Conservation (phyloP, 2,329 filamentous ascomycete species). For the Ascochyta rabiei region DNA sequence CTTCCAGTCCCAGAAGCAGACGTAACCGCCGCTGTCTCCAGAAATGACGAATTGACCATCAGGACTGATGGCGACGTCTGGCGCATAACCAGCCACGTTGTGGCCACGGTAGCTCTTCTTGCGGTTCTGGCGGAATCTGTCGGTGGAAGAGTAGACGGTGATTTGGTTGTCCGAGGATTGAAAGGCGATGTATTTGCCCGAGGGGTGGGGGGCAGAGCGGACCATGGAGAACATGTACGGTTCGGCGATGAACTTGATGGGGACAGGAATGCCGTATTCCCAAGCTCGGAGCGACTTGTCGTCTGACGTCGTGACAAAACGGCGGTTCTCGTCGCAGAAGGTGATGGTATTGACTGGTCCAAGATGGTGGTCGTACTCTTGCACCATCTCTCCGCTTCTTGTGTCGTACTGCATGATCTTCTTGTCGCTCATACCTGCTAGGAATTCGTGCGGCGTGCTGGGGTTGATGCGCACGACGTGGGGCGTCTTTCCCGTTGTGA, state of each 20-base stretch:
- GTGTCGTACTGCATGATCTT: conserved; percentile 98
- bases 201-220: conserved; percentile 81
- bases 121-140: conserved; percentile 95
- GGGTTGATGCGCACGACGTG: conserved; percentile 96
- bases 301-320: conserved; percentile 97
- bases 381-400: conserved; percentile 79
- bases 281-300: conserved; percentile 95
- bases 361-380: conserved; percentile 98
- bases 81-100: conserved; percentile 92
- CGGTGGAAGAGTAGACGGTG: conserved; percentile 89
- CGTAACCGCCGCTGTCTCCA: conserved; percentile 85
- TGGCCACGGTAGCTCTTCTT: conserved; percentile 97
- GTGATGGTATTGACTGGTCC: conserved; percentile 98
- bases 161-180: conserved; percentile 96
- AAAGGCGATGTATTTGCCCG: conserved; percentile 91
- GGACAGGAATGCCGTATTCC: conserved; percentile 98
- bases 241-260: conserved; percentile 97
- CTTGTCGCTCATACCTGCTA: conserved; percentile 97
- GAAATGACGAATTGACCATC: conserved; percentile 90
- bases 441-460: conserved; percentile 81
- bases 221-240: conserved; percentile 98
- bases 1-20: conserved; percentile 99
- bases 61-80: conserved; percentile 85
- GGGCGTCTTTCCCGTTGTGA: conserved; percentile 91
- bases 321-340: conserved; percentile 90